phyloP scores from a whole-genome alignment of 2,329 filamentous ascomycete species.

The Penicillium sp. region DNA sequence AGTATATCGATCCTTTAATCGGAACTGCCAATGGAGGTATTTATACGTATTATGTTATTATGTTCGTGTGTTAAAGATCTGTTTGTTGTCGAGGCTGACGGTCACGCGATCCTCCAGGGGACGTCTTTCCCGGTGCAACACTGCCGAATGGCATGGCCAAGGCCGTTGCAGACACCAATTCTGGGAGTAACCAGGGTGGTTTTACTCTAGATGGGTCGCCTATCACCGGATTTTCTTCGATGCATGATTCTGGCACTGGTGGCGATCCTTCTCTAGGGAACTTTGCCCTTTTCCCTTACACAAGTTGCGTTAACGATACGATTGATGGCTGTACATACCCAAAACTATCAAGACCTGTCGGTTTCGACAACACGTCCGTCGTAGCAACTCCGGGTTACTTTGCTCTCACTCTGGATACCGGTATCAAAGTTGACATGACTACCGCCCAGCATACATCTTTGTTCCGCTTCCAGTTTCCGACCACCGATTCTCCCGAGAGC shows the following conservation, averaged over 20 bases:
- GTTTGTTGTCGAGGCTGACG: background rate
- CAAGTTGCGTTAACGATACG: slow-evolving; percentile 56
- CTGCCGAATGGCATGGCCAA: slow-evolving; percentile 55
- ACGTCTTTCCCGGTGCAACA: slow-evolving; percentile 56
- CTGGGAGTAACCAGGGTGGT: slow-evolving; percentile 51
- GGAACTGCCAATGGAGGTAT: slow-evolving; percentile 49
- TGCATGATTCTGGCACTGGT: slow-evolving; percentile 51
- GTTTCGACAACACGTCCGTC: slow-evolving; percentile 50
- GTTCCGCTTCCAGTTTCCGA: slow-evolving; percentile 62
- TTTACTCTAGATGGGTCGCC: slow-evolving; percentile 51
- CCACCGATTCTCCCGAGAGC: slow-evolving; percentile 25
- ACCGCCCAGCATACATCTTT: slow-evolving; percentile 59
- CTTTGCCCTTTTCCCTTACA: slow-evolving; percentile 67
- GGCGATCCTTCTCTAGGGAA: slow-evolving; percentile 63
- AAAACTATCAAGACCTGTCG: slow-evolving; percentile 48
- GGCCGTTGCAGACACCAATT: slow-evolving; percentile 53
- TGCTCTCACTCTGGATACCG: slow-evolving; percentile 54
- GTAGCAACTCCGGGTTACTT: slow-evolving; percentile 64
- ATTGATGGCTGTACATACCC: slow-evolving; percentile 61
- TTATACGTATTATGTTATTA: background rate
- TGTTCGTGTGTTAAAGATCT: background rate
- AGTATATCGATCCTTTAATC: slow-evolving; percentile 51
- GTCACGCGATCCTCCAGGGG: slow-evolving; percentile 32
- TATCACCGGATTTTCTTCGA: slow-evolving; percentile 49
- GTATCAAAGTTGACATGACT: slow-evolving; percentile 63